Conservation (phyloP, 345 rosid species). For the Toxicodendron radicans region DNA sequence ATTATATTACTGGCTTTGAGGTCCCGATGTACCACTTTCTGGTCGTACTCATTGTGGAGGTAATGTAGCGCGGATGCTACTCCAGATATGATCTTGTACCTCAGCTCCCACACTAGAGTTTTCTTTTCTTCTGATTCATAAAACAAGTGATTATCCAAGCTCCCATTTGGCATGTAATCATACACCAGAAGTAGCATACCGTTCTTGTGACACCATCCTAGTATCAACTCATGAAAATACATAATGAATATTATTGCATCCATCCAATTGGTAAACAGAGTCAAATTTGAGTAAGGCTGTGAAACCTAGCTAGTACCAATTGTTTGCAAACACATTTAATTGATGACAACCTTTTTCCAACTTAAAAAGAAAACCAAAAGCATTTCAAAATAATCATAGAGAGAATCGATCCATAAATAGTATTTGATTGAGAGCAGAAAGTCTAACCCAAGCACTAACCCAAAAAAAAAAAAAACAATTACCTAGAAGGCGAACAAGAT, state of each 20-base stretch:
- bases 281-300: too few species aligned
- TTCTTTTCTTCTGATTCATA: constrained; percentile 23
- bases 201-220: constrained; percentile 64
- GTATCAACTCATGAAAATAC: too few species aligned
- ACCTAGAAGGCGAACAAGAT: constrained; percentile 58
- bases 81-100: constrained; percentile 51
- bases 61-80: constrained; percentile 57
- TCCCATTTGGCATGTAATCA: constrained; percentile 66
- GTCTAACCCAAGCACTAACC: background rate
- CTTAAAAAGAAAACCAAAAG: too few species aligned
- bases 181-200: constrained; percentile 50
- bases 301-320: too few species aligned
- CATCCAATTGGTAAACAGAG: too few species aligned
- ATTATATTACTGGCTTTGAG: constrained; percentile 68
- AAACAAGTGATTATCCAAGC: constrained; percentile 52
- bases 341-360: too few species aligned
- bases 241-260: too few species aligned
- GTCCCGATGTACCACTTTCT: constrained; percentile 63
- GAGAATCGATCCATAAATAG: too few species aligned
- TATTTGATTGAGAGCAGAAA: background rate
- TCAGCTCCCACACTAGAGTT: constrained; percentile 36
- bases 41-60: constrained; percentile 60
- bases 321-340: too few species aligned
- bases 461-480: background rate
- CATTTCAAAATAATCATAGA: too few species aligned